Evolutionary conservation across 1,284 basidiomycete species (phyloP).

Genomic region (Neotropicomus parvogracilis): DNA sequence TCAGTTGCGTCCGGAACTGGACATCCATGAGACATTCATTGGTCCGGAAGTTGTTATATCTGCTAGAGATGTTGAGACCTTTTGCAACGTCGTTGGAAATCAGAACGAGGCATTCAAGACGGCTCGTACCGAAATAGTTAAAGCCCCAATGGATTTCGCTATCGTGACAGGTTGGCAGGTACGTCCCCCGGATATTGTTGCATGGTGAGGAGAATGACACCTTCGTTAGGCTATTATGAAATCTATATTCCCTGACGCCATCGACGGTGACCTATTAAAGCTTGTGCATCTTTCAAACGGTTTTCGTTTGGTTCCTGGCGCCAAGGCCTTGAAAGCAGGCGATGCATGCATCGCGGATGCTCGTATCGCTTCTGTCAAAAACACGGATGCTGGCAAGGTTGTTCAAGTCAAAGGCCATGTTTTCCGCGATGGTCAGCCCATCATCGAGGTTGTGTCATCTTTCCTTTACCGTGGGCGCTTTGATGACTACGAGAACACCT

Average conservation of each 20-base stretch:
- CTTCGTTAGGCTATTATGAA: constrained; percentile 85
- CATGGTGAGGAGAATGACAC: constrained; percentile 9
- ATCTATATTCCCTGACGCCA: constrained; percentile 88
- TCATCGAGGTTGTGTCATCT: constrained; percentile 91
- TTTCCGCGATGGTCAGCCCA: constrained; percentile 67
- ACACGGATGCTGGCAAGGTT: constrained; percentile 89
- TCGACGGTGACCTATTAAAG: constrained; percentile 92
- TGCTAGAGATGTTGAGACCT: constrained; percentile 75
- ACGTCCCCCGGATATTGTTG: constrained; percentile 28
- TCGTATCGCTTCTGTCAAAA: constrained; percentile 84
- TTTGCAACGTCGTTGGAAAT: constrained; percentile 93
- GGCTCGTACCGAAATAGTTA: constrained; percentile 62
- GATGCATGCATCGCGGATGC: constrained; percentile 92
- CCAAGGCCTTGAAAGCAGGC: constrained; percentile 75
- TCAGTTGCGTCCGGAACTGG: constrained; percentile 68
- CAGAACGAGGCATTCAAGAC: constrained; percentile 88
- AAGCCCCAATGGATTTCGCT: constrained; percentile 97
- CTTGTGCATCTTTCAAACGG: constrained; percentile 97
- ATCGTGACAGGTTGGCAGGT: constrained; percentile 98
- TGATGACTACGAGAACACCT: constrained; percentile 92
- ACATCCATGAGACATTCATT: constrained; percentile 75
- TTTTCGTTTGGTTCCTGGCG: constrained; percentile 84
- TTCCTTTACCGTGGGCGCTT: constrained; percentile 98
- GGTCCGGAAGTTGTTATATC: constrained; percentile 83
- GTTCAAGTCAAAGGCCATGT: constrained; percentile 91